phyloP scores from a whole-genome alignment of 768 basidiomycete species.

The Tylopilus intermedius region DNA sequence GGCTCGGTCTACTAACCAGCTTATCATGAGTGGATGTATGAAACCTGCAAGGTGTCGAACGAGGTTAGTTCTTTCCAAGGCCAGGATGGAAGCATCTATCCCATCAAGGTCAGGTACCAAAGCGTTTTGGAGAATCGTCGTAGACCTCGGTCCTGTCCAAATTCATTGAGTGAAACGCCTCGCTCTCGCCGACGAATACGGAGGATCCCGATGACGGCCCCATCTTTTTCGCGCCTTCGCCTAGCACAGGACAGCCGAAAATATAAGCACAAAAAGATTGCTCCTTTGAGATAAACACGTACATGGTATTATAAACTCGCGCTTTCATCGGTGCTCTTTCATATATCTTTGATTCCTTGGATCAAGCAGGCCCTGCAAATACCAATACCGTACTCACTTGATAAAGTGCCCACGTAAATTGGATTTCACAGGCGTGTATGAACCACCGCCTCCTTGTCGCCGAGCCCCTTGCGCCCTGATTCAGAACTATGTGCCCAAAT shows the following conservation, averaged over 20 bases:
- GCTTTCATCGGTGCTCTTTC: not conserved
- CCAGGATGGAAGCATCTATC: not conserved
- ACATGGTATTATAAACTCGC: not conserved
- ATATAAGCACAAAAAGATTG: not conserved
- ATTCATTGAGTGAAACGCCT: not conserved
- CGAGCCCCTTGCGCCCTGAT: not conserved
- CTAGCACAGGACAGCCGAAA: not conserved
- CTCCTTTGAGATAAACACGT: not conserved
- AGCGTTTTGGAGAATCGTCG: not conserved
- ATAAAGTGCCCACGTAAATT: not conserved
- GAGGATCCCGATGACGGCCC: not conserved
- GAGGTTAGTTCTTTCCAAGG: not conserved
- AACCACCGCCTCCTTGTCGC: not conserved
- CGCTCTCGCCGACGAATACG: not conserved
- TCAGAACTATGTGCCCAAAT: not conserved
- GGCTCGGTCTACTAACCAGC: no score
- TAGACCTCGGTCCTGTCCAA: not conserved
- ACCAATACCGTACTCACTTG: no score
- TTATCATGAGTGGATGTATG: not conserved
- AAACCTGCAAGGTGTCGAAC: not conserved
- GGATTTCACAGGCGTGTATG: not conserved
- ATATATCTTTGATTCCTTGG: not conserved
- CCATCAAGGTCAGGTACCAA: not conserved
- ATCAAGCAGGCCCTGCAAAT: no score
- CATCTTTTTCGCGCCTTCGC: not conserved